Percentiles rank a stretch among this genome's conserved stretches.
Conservation (phyloP, 1,284 basidiomycete species). For the Trametes pubescens region DNA sequence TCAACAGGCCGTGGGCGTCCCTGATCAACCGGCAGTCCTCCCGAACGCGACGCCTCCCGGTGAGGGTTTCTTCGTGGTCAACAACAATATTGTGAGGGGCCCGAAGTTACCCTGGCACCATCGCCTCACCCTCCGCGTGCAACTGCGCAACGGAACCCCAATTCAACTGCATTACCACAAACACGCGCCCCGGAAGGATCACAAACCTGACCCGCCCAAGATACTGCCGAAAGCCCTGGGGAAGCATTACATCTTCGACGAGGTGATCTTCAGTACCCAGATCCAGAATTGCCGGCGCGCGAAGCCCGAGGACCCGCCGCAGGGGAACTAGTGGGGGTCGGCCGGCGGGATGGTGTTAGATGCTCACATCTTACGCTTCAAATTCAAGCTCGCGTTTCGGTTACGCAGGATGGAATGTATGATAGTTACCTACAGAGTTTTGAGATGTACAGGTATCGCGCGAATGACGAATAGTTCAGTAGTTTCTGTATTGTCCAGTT, state of each 20-base stretch:
- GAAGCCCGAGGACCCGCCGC: not conserved
- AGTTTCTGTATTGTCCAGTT: not conserved
- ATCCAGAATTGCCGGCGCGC: slow-evolving; percentile 8
- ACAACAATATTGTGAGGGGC: not conserved
- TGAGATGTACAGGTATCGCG: not conserved
- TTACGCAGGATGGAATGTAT: too few relatives aligned
- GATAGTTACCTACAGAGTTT: not conserved
- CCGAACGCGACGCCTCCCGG: not conserved
- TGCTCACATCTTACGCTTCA: too few relatives aligned
- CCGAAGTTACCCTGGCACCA: not conserved
- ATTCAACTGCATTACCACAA: slow-evolving; percentile 7
- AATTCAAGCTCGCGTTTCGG: too few relatives aligned
- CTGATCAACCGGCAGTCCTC: not conserved
- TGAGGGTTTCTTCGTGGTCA: not conserved
- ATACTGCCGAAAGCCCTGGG: not conserved
- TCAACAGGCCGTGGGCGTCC: slow-evolving; percentile 1
- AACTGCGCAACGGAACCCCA: too few relatives aligned
- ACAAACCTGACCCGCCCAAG: not conserved
- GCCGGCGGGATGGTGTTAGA: too few relatives aligned
- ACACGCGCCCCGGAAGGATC: not conserved
- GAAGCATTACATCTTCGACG: slow-evolving; percentile 7
- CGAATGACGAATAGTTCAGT: not conserved
- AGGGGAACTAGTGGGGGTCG: too few relatives aligned
- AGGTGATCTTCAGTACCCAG: slow-evolving; percentile 2
- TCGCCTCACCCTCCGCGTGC: not conserved